Evolutionary conservation across 768 basidiomycete species (phyloP).

Genomic region (Tylopilus sp.): DNA sequence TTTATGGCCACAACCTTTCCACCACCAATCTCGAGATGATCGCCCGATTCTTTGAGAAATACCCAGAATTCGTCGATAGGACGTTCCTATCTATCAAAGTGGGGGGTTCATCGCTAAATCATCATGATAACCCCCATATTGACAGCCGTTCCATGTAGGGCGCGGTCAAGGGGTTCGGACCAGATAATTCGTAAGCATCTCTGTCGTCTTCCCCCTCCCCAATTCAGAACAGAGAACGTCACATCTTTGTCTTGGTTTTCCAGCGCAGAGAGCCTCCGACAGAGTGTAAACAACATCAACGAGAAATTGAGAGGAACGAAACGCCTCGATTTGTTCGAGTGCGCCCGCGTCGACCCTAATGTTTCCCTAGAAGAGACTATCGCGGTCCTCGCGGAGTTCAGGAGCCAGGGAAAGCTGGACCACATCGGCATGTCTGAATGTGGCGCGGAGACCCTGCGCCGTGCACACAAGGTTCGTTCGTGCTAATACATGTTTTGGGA

Average conservation of each 20-base stretch:
- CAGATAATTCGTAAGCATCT: constrained; percentile 28
- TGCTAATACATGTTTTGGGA: background rate
- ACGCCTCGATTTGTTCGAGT: constrained; percentile 57
- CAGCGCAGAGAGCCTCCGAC: constrained; percentile 38
- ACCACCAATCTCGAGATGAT: constrained; percentile 50
- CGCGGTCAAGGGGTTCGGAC: background rate
- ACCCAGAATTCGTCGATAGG: constrained; percentile 34
- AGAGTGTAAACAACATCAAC: constrained; percentile 43
- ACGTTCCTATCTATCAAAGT: constrained; percentile 37
- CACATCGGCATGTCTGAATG: constrained; percentile 61
- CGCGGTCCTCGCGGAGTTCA: constrained; percentile 40
- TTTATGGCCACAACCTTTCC: constrained; percentile 47
- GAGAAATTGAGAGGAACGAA: constrained; percentile 49
- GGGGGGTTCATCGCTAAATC: background rate
- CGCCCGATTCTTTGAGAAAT: constrained; percentile 39
- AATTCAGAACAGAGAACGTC: background rate
- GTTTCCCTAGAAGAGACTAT: constrained; percentile 45
- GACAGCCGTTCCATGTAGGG: constrained; percentile 10
- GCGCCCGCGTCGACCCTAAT: constrained; percentile 42
- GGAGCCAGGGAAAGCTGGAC: constrained; percentile 32
- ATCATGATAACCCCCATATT: background rate
- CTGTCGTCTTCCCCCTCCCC: background rate
- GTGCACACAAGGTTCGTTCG: constrained; percentile 22
- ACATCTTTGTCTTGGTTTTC: background rate
- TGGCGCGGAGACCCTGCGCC: constrained; percentile 45